Conservation (phyloP, 345 rosid genomes). For the Cochlearia excelsa region DNA sequence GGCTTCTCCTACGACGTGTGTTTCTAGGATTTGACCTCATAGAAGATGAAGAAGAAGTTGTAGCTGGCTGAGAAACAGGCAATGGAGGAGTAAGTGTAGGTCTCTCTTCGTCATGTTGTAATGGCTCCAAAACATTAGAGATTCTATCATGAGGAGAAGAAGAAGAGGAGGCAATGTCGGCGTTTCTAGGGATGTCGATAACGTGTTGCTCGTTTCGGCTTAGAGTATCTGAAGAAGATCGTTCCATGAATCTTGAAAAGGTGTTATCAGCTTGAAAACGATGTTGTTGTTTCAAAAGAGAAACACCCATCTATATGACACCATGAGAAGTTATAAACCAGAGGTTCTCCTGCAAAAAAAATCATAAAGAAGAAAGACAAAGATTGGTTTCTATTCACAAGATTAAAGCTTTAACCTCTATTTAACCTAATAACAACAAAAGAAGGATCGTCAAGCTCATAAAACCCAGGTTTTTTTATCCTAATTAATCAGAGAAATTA, state of each 20-base stretch:
- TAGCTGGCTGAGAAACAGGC: constrained; percentile 44
- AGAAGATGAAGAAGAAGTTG: constrained; percentile 39
- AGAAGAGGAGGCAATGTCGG: constrained; percentile 39
- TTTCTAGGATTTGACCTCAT: constrained; percentile 55
- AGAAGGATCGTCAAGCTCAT: too few species aligned
- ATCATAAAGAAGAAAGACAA: not conserved
- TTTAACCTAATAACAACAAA: too few species aligned
- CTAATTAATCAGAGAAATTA: too few species aligned
- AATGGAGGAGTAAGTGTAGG: constrained; percentile 40
- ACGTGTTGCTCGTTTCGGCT: constrained; percentile 49
- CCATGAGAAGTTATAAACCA: constrained; percentile 9
- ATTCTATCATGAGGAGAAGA: constrained; percentile 48
- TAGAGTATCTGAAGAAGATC: constrained; percentile 39
- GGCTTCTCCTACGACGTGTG: constrained; percentile 78
- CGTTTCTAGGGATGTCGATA: constrained; percentile 52
- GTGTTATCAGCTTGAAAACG: constrained; percentile 37
- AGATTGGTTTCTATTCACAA: too few species aligned
- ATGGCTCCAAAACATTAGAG: constrained; percentile 43
- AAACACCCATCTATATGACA: constrained; percentile 68
- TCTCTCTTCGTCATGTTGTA: constrained; percentile 53
- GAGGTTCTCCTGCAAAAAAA: constrained; percentile 23
- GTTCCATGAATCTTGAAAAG: constrained; percentile 74
- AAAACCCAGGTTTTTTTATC: too few species aligned
- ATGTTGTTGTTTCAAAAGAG: constrained; percentile 44
- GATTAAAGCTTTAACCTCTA: too few species aligned